Conservation (phyloP, 164 flowering plant species). For the Liriodendron chinense region DNA sequence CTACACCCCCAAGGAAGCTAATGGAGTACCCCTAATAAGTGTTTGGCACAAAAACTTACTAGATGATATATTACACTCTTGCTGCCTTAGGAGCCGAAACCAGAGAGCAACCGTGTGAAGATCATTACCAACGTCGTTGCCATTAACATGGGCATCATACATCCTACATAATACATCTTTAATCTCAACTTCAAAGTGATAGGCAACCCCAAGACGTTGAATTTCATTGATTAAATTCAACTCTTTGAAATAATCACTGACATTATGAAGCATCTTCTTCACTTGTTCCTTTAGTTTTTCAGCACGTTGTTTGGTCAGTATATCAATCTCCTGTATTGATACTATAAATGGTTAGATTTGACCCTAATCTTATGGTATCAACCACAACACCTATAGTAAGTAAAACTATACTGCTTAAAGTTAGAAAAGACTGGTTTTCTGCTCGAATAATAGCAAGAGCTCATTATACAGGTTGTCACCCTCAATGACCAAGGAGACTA, state of each 20-base stretch:
- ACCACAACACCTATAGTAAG: neutral
- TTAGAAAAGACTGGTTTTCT: no score
- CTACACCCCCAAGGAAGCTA: no score
- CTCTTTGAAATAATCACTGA: neutral
- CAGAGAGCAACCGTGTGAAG: constrained; percentile 21
- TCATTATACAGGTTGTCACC: no score
- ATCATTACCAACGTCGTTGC: neutral
- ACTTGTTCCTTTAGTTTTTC: constrained; percentile 14
- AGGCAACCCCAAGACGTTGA: constrained; percentile 28
- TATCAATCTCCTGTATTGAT: constrained; percentile 6
- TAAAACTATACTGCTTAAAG: no score
- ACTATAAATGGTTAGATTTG: neutral
- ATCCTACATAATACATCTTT: neutral
- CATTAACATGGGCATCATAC: neutral
- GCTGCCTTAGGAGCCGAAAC: constrained; percentile 28
- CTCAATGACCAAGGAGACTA: no score
- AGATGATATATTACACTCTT: constrained; percentile 8
- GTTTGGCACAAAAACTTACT: neutral
- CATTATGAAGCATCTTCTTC: neutral
- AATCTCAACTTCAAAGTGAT: constrained; percentile 33
- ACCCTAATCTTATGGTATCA: neutral
- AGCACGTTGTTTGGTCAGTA: neutral
- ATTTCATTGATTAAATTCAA: constrained; percentile 23
- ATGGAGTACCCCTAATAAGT: no score
- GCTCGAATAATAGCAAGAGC: no score